Conservation (phyloP, 2,329 filamentous ascomycete genomes). For the Penicillium sp. region DNA sequence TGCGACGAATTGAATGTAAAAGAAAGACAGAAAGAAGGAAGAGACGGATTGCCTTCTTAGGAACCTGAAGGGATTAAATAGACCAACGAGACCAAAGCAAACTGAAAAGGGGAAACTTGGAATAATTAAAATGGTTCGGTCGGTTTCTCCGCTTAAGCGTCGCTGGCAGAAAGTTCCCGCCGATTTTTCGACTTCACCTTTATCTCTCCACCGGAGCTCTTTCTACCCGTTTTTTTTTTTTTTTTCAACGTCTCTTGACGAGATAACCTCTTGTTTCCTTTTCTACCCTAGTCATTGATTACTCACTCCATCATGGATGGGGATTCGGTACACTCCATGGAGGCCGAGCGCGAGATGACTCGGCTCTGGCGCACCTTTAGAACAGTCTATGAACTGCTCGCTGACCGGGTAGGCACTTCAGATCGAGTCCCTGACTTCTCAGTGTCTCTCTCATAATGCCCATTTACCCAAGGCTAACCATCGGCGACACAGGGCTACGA, state of each 20-base stretch:
- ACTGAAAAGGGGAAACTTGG: conserved; percentile 23
- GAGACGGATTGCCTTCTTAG: conserved; percentile 6
- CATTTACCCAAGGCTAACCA: conserved; percentile 22
- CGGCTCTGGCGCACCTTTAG: conserved; percentile 91
- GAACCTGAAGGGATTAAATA: conserved; percentile 6
- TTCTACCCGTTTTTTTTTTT: conserved; percentile 9
- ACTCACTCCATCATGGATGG: conserved; percentile 37
- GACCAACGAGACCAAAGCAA: conserved; percentile 14
- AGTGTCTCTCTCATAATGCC: background rate
- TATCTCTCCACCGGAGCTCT: conserved; percentile 12
- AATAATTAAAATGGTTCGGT: conserved; percentile 27
- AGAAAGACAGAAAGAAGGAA: conserved; percentile 14
- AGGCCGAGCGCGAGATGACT: conserved; percentile 47
- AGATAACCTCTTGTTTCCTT: background rate
- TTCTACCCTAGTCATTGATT: background rate
- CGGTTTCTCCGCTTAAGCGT: conserved; percentile 28
- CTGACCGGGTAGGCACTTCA: conserved; percentile 68
- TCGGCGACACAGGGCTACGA: conserved; percentile 72
- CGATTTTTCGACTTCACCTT: conserved; percentile 26
- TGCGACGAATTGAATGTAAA: conserved; percentile 13
- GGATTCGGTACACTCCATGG: conserved; percentile 37
- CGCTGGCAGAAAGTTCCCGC: conserved; percentile 28
- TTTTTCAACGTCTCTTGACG: background rate
- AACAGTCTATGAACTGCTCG: conserved; percentile 93
- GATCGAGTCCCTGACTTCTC: background rate